Conservation (phyloP, 2,329 filamentous ascomycete genomes). For the Aureobasidium sp. region DNA sequence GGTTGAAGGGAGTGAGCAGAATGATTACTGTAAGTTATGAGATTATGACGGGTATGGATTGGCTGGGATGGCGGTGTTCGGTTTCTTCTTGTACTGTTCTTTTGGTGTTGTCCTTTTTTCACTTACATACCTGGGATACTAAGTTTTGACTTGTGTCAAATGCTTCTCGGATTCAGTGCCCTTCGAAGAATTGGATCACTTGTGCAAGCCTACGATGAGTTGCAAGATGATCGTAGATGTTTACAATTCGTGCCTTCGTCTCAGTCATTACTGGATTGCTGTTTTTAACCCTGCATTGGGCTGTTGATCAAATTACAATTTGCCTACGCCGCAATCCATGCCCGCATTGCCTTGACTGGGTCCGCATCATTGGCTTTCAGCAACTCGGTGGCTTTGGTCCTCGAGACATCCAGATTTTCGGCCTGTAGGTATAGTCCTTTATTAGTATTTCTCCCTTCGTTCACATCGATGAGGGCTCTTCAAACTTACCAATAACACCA, state of each 20-base stretch:
- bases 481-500: constrained; percentile 56
- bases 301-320: no score
- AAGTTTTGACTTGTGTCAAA: not conserved
- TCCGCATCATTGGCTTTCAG: constrained; percentile 66
- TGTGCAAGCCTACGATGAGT: no score
- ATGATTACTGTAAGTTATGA: constrained; percentile 5
- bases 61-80: not conserved
- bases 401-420: constrained; percentile 65
- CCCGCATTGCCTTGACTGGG: constrained; percentile 58
- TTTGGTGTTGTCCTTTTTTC: not conserved
- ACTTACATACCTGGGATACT: not conserved
- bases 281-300: not conserved
- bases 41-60: not conserved
- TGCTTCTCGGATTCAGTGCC: no score
- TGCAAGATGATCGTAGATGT: not conserved
- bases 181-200: not conserved
- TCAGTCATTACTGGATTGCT: not conserved
- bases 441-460: not conserved
- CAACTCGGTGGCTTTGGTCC: constrained; percentile 66
- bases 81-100: not conserved
- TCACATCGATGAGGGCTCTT: no score
- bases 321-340: constrained; percentile 41
- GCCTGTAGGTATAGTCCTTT: constrained; percentile 40
- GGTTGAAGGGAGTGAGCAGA: constrained; percentile 9
- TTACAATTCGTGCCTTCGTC: not conserved